Conservation (phyloP, 805 yeast genomes). For the Komagataella mondaviorum region DNA sequence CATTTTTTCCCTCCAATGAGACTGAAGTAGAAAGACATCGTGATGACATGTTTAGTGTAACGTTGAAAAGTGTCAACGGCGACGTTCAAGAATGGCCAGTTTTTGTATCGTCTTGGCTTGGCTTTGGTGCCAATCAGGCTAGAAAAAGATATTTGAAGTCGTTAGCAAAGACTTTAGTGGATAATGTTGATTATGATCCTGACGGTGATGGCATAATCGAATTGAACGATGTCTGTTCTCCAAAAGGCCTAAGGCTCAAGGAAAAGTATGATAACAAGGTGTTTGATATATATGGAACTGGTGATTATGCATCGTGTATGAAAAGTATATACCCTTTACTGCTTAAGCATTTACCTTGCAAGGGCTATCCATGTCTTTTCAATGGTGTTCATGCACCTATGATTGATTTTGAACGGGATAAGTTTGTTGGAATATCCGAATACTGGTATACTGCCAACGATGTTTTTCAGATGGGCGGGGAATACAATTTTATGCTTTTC, state of each 20-base stretch:
- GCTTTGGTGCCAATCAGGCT: slow-evolving; percentile 96
- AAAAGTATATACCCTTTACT: slow-evolving; percentile 63
- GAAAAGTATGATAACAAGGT: slow-evolving; percentile 32
- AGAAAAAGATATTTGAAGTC: slow-evolving; percentile 49
- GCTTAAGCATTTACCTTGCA: slow-evolving; percentile 69
- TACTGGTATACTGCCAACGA: slow-evolving; percentile 97
- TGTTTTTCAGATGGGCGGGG: slow-evolving; percentile 79
- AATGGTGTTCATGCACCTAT: slow-evolving; percentile 93
- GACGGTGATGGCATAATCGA: slow-evolving; percentile 32
- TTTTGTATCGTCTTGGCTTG: slow-evolving; percentile 93
- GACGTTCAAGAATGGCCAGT: slow-evolving; percentile 64
- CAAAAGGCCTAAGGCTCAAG: slow-evolving; percentile 38
- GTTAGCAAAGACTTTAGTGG: slow-evolving; percentile 28
- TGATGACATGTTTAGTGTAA: slow-evolving; percentile 61
- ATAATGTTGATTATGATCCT: slow-evolving; percentile 25
- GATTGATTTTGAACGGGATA: slow-evolving; percentile 65
- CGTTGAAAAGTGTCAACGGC: slow-evolving; percentile 60
- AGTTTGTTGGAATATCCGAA: slow-evolving; percentile 88
- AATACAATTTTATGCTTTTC: slow-evolving; percentile 62
- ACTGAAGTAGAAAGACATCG: slow-evolving; percentile 50
- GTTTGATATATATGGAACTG: slow-evolving; percentile 57
- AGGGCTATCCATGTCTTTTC: slow-evolving; percentile 81
- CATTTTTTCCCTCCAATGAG: slow-evolving; percentile 66
- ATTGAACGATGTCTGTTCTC: slow-evolving; percentile 71
- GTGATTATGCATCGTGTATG: slow-evolving; percentile 65